phyloP scores from a whole-genome alignment of 768 basidiomycete species.

The Lentinula edodes region DNA sequence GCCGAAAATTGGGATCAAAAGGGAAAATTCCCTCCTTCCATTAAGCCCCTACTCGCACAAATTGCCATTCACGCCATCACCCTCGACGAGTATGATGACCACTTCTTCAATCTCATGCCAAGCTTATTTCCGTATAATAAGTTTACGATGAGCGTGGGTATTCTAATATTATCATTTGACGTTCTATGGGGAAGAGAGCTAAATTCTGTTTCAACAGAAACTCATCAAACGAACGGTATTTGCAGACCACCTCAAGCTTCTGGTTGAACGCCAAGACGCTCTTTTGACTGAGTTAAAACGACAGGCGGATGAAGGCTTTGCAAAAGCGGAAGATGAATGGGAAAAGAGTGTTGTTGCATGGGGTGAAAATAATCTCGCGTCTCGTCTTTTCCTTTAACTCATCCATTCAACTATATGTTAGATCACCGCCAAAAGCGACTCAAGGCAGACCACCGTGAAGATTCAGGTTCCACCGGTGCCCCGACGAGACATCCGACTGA shows the following conservation, averaged over 20 bases:
- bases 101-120: conserved; percentile 89
- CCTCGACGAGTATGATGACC: conserved; percentile 86
- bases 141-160: conserved; percentile 82
- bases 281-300: conserved; percentile 57
- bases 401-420: conserved; percentile 12
- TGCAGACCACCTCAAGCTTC: conserved; percentile 59
- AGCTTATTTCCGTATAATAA: conserved; percentile 89
- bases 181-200: neutral
- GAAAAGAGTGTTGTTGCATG: conserved; percentile 64
- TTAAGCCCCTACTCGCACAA: conserved; percentile 69
- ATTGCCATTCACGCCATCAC: conserved; percentile 75
- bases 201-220: conserved; percentile 49
- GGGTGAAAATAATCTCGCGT: conserved; percentile 39
- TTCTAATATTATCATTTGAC: neutral
- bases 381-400: neutral
- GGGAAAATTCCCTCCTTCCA: conserved; percentile 80
- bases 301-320: conserved; percentile 60
- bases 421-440: conserved; percentile 56
- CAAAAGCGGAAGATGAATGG: conserved; percentile 71
- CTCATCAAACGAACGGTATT: conserved; percentile 89
- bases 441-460: conserved; percentile 12
- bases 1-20: conserved; percentile 54
- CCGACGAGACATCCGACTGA: conserved; percentile 1
- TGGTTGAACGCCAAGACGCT: conserved; percentile 63
- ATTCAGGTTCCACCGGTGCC: neutral